Evolutionary conservation across 164 flowering plant genomes (phyloP).

Genomic region (Nymphaea thermarum): DNA sequence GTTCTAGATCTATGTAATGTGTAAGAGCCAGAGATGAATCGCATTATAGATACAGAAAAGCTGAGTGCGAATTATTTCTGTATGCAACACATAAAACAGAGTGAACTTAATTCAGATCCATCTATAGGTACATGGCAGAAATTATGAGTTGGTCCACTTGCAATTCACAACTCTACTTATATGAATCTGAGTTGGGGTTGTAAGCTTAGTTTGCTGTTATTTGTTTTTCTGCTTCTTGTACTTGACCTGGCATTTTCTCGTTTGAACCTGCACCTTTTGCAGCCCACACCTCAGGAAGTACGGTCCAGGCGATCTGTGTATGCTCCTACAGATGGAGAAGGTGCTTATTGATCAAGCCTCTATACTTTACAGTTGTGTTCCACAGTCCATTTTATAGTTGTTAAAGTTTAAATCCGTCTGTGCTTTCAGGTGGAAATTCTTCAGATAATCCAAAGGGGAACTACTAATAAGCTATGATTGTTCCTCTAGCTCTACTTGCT

Average conservation of each 20-base stretch:
- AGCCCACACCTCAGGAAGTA: neutral
- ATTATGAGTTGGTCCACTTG: too few species aligned
- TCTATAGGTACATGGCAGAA: too few species aligned
- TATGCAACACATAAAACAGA: too few species aligned
- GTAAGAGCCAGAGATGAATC: too few species aligned
- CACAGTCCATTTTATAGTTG: neutral
- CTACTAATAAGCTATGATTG: neutral
- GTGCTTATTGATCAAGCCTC: neutral
- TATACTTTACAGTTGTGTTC: neutral
- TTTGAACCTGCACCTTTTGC: neutral
- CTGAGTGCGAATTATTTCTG: too few species aligned
- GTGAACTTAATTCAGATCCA: too few species aligned
- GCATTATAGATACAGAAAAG: too few species aligned
- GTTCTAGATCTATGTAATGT: too few species aligned
- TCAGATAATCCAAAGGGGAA: neutral
- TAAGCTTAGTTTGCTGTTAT: too few species aligned
- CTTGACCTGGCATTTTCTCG: neutral
- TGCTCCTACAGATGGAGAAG: neutral
- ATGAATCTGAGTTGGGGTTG: too few species aligned
- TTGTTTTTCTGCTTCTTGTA: too few species aligned
- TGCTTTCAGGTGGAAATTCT: neutral
- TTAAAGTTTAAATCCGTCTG: neutral
- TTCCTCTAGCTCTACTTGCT: neutral
- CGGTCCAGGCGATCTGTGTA: neutral
- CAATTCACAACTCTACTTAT: too few species aligned